These are phyloP conservation scores for Podochytrium sp. DNA, from an alignment of 192 early-diverging fungal genomes.

Conservation along the genomic window DNA sequence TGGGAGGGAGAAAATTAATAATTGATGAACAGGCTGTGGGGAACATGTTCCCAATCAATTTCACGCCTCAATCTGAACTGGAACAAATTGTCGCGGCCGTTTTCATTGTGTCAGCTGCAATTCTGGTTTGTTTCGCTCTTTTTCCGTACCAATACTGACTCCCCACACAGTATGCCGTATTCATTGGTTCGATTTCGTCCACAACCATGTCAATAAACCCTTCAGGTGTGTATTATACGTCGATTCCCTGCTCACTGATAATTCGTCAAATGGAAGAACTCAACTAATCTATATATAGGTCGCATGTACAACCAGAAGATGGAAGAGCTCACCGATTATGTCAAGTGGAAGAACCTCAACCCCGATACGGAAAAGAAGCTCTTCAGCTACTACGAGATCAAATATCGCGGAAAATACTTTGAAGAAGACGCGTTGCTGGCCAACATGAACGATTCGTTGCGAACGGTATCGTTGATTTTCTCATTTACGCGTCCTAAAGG, in stretches of 20 bases:
- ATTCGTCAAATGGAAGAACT: slow-evolving; percentile 41
- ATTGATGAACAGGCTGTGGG: background rate
- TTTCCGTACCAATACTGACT: background rate
- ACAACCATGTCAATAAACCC: slow-evolving; percentile 10
- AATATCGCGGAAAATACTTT: slow-evolving; percentile 42
- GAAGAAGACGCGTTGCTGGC: slow-evolving; percentile 34
- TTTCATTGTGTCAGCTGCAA: slow-evolving; percentile 17
- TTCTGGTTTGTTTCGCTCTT: background rate
- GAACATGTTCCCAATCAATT: slow-evolving; percentile 13
- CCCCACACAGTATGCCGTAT: background rate
- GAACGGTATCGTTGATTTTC: slow-evolving; percentile 28
- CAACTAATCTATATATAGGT: background rate
- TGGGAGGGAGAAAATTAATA: background rate
- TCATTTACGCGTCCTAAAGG: background rate
- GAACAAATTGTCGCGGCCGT: slow-evolving; percentile 3
- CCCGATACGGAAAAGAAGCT: slow-evolving; percentile 25
- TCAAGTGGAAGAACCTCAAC: slow-evolving; percentile 31
- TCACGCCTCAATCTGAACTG: slow-evolving; percentile 5
- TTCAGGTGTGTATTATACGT: background rate
- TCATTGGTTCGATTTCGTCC: slow-evolving; percentile 10
- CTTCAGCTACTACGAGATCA: slow-evolving; percentile 32
- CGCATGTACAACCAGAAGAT: slow-evolving; percentile 33
- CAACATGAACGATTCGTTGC: slow-evolving; percentile 48
- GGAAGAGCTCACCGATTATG: slow-evolving; percentile 38
- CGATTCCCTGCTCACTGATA: too few relatives aligned